Conservation (phyloP, 805 yeast species). For the Candida pini region DNA sequence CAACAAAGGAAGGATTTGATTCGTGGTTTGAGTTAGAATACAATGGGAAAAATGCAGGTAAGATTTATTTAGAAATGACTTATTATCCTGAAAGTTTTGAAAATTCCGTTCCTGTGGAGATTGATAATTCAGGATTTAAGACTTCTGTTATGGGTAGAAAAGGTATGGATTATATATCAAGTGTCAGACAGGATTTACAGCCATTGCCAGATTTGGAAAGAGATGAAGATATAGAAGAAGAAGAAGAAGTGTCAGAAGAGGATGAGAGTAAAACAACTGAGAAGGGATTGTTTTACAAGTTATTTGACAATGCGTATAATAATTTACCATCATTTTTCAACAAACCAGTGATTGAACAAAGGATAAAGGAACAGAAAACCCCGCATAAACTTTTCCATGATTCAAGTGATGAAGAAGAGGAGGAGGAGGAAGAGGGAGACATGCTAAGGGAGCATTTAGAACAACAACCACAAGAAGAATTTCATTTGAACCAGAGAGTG, state of each 20-base stretch:
- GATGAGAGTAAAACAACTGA: not conserved
- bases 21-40: conserved; percentile 72
- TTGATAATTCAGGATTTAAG: conserved; percentile 8
- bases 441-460: conserved; percentile 2
- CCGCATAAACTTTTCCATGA: conserved; percentile 23
- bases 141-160: too few species aligned
- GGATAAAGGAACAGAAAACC: too few species aligned
- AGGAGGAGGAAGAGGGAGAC: conserved; percentile 7
- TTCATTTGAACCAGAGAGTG: conserved; percentile 20
- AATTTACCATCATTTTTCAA: conserved; percentile 17
- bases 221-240: not conserved
- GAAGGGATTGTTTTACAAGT: conserved; percentile 16
- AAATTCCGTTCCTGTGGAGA: not conserved
- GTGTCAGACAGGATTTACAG: conserved; percentile 9
- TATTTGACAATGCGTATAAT: conserved; percentile 14
- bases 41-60: conserved; percentile 78
- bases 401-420: conserved; percentile 28
- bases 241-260: conserved; percentile 1
- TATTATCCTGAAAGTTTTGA: conserved; percentile 70
- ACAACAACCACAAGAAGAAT: conserved; percentile 8
- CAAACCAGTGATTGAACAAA: conserved; percentile 6
- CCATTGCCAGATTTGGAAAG: conserved; percentile 12
- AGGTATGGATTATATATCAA: conserved; percentile 10
- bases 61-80: conserved; percentile 84
- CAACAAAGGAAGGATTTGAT: conserved; percentile 73